Percentiles rank a stretch among this genome's conserved stretches.
Evolutionary conservation across 305 asterid species (phyloP).

Genomic region (Lippia alba): DNA sequence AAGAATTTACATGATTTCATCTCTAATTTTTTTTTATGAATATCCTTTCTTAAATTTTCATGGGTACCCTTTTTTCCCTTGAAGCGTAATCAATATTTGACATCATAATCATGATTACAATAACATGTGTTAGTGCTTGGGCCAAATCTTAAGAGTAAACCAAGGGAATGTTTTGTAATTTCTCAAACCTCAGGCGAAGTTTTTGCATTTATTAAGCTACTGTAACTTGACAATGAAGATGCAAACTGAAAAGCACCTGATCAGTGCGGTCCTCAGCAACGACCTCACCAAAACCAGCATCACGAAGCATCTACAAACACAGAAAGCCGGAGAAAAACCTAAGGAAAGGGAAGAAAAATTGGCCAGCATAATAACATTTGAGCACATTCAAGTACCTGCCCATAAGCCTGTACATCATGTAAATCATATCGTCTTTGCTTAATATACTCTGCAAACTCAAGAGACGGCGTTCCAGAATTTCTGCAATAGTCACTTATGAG

Average conservation of each 20-base stretch:
- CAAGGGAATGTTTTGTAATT: no score
- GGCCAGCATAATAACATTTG: background rate
- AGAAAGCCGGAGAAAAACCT: background rate
- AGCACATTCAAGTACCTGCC: slow-evolving; percentile 56
- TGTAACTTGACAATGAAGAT: background rate
- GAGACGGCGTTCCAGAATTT: slow-evolving; percentile 72
- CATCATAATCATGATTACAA: no score
- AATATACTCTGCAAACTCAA: slow-evolving; percentile 75
- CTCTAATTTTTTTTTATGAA: no score
- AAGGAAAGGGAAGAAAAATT: background rate
- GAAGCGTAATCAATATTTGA: no score
- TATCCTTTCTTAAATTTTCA: no score
- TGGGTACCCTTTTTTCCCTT: no score
- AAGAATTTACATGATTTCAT: no score
- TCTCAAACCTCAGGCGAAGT: no score
- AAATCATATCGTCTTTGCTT: slow-evolving; percentile 92
- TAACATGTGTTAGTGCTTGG: no score
- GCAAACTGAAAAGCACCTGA: slow-evolving; percentile 57
- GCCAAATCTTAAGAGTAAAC: no score
- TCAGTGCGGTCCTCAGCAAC: slow-evolving; percentile 89
- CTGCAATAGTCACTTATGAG: slow-evolving; percentile 93
- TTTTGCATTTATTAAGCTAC: no score
- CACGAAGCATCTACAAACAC: slow-evolving; percentile 77
- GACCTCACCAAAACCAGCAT: slow-evolving; percentile 87
- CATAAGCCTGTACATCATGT: slow-evolving; percentile 79